Evolutionary conservation across 163 green algal genomes (phyloP), one percentile per base, ranked within the genome.

Genomic region (Trebouxiophyceae sp.): DNA sequence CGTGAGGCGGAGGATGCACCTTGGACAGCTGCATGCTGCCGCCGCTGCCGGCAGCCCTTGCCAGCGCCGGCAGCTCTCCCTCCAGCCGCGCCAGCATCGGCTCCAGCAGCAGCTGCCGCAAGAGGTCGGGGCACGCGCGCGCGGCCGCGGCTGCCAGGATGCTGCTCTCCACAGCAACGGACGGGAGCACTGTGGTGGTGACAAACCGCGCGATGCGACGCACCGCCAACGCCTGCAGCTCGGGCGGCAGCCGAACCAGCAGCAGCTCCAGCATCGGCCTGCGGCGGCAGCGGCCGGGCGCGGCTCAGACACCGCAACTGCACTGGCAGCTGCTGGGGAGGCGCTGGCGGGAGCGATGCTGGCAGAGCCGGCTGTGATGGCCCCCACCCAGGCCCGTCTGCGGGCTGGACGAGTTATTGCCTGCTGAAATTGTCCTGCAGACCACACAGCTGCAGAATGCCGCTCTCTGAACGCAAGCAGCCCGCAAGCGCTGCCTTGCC

Each of bases 191-290:
- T 32, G 45, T 66, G 31, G 23, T 63, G 12, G 47, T 62, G 27
- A 71, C 32, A 56, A 87, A 88, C 30, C 65, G 58, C 4, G 73
- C 63, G 16, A 85, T 45, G 5, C 77, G 70, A 12, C 62, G 65
- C 26, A 84, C 72, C 5, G 84, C 77, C 19, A 57, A 44, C 8
- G n/a, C 12, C 26, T 65, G 73, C 47, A 87, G 58, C 3, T 59
- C n/a, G 5, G 70, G 39, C 2, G 79, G 68, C 60, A 90, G 62
- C 8, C 80, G 75, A 16, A 62, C 68, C 45, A 87, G 88, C 31
- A 92, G 71, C 54, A 89, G 60, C 62, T 87, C 77, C 46, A 88
- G 63, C 30, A 87, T 65, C 4, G 83, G 80, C 61, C 79, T 80
- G 68, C 39, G 16, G 39, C 39, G 16, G 8, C n/a, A n/a, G n/a